Evolutionary conservation across 306 rosid genomes (phyloP), one percentile per base, ranked within the genome.

Genomic region (Hylodesmum podocarpum): DNA sequence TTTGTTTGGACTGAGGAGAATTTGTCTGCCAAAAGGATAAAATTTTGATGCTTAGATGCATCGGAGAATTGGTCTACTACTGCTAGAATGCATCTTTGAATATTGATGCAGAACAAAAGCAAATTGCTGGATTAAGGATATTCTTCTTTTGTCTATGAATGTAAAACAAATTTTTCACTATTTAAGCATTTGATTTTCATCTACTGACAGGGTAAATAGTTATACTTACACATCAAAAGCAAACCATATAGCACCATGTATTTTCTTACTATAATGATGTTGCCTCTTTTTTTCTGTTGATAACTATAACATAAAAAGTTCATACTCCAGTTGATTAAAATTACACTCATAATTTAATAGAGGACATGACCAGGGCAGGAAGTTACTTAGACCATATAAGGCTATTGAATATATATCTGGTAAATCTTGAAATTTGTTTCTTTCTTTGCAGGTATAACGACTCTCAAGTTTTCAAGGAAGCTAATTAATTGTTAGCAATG

Each of bases 401-500:
- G 18, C 1, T 49, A 15, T 57, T 41, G 70, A 63, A 15, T 63
- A 46, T 40, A 55, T 66, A 21, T 34, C 19, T 31, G 29, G 7
- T 14, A 36, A 25, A 41, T 72, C 51, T 28, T 25, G 57, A 71
- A 37, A 46, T 47, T 0, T 47, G 36, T 59, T 36, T 47, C 41
- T 62, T 68, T 75, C 41, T 49, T 85, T 71, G 80, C 88, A 91
- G 91, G 87, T 80, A 33, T 47, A 69, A 39, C 18, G 4, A 66
- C 54, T 51, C 69, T 75, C 64, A 47, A 77, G 49, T 46, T 57
- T 87, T 41, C 4, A 53, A 36, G 59, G 59, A 67, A 81, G 74
- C 80, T 37, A 64, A 11, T 34, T 78, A 33, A 12, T 53, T 69
- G 43, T 40, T 44, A 74, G 58, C 84, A 57, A 95, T 95, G 99